Percentiles rank a stretch among this genome's conserved stretches.
phyloP scores from a whole-genome alignment of 2,329 filamentous ascomycete species.

The Lasiodiplodia sp. region DNA sequence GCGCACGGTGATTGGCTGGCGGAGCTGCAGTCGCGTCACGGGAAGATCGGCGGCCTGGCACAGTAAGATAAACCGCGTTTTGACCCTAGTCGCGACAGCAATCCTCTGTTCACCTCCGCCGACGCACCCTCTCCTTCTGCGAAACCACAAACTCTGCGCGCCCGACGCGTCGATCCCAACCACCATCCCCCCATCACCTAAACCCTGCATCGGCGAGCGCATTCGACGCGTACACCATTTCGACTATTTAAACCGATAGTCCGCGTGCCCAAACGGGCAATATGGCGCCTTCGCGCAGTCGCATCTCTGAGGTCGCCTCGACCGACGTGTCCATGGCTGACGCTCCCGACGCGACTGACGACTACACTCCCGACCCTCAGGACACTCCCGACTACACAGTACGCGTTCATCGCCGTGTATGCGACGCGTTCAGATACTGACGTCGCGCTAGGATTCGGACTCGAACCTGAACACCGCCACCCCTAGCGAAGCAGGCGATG shows the following conservation, averaged over 20 bases:
- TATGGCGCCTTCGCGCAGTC: slow-evolving; percentile 49
- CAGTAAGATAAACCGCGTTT: slow-evolving; percentile 22
- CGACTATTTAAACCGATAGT: slow-evolving; percentile 22
- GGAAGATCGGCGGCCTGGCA: slow-evolving; percentile 24
- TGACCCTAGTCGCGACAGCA: slow-evolving; percentile 26
- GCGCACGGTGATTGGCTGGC: slow-evolving; percentile 2
- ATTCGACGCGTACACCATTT: slow-evolving; percentile 22
- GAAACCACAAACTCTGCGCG: slow-evolving; percentile 29
- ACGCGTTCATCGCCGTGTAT: slow-evolving; percentile 34
- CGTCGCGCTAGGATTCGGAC: slow-evolving; percentile 65
- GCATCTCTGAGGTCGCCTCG: slow-evolving; percentile 41
- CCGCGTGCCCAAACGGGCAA: slow-evolving; percentile 37
- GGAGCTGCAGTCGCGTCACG: slow-evolving; percentile 20
- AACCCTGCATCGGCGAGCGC: slow-evolving; percentile 8
- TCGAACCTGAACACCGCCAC: slow-evolving; percentile 73
- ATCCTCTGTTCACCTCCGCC: slow-evolving; percentile 25
- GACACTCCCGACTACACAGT: slow-evolving; percentile 70
- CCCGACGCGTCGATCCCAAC: slow-evolving; percentile 28
- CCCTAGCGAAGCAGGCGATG: slow-evolving; percentile 85
- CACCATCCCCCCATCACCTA: slow-evolving; percentile 20
- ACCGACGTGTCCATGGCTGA: slow-evolving; percentile 50
- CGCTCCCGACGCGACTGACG: slow-evolving; percentile 44
- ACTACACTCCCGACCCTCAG: slow-evolving; percentile 54
- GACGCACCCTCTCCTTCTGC: slow-evolving; percentile 26
- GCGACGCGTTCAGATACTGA: slow-evolving; percentile 21